Base-by-base conservation (phyloP, 1,284 basidiomycete species). In the Sanghuangporus baumii region DNA sequence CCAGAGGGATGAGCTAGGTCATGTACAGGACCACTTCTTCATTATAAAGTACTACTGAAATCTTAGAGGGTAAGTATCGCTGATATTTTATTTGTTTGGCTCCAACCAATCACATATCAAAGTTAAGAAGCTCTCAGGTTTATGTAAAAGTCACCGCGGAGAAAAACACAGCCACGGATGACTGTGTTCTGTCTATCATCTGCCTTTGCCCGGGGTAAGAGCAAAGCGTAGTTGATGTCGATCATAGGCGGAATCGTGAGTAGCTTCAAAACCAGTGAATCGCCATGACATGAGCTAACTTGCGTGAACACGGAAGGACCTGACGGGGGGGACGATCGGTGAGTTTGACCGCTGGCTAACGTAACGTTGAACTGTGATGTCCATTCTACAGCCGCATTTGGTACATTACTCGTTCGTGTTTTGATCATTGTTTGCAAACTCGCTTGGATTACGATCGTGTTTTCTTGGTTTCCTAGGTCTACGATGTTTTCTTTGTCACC, bases 401-500 rank as follows among this genome's bases (percentile, higher is more conserved):
- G 62, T 38, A 52, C 62, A 31, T 41, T 63, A 31, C 58, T 63
- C 3, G 62, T 63, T 20, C 18, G 62, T 55, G 18, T 31, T 46
- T n/a, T 23, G 26, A 38, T 11, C 11, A 6, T 60, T 3, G 18
- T 26, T 14, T 7, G 40, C 26, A 31, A 31, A 5, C 3, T 55
- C 26, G 37, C 8, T 12, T 34, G 37, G n/a, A 12, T 11, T 37
- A 12, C 12, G 16, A 31, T 4, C 8, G n/a, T 12, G 52, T 7
- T 43, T 16, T 36, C n/a, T 8, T 37, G 3, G 6, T 3, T 41
- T 16, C 16, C 6, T 36, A 63, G 62, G 58, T 60, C 2, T 63
- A 63, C 46, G 62, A 63, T 31, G 62, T 63, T 38, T 63, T 63
- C 43, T 63, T 59, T 46, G 58, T 63, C 18, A 63, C 62, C 0